Evolutionary conservation across 1,284 basidiomycete species (phyloP), one percentile per base, ranked within the genome.

Genomic region (Ganoderma multipileum): DNA sequence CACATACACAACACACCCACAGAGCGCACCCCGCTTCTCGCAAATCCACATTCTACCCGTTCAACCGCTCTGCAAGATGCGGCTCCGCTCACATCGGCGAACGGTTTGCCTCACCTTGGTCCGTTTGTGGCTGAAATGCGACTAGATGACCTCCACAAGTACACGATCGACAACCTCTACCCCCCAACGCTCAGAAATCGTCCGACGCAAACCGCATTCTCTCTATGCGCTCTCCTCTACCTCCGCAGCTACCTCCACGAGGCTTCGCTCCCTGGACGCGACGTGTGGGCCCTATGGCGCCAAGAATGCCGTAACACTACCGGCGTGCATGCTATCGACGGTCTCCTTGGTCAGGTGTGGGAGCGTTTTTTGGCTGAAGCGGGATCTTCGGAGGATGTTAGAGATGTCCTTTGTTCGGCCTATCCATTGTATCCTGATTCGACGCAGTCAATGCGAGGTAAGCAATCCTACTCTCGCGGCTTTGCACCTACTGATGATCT

Each of bases 281-380:
- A 81, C 30, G 60, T 79, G 5, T 78, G 75, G 76, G 75, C 78
- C 8, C 75, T 71, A 52, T 81, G 81, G 81, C 71, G 73, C 6
- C 64, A 73, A 47, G 74, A 75, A 54, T 63, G 65, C 41, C 66
- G 61, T 26, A 62, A 68, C 23, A 60, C 62, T 16, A 58, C 67
- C 33, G 67, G 66, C 5, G 41, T 70, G 2, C 63, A 73, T 9
- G 68, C 72, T 18, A 59, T 76, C 1, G 77, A 78, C 47, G 54
- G 60, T 18, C 74, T 74, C n/a, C 63, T 78, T 9, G 30, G 71
- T 7, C 60, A 68, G 9, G 59, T 75, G 1, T 81, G 81, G 80
- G 61, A 69, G 5, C 64, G 69, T 2, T 82, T 80, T 63, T 69
- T 81, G 2, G 63, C 42, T 11, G 72, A 71, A 12, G 67, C 70